A percentile compares a stretch with the other conserved stretches of the same genome.
phyloP scores from a whole-genome alignment of 2,329 filamentous ascomycete species.

The Xylaria sp. region DNA sequence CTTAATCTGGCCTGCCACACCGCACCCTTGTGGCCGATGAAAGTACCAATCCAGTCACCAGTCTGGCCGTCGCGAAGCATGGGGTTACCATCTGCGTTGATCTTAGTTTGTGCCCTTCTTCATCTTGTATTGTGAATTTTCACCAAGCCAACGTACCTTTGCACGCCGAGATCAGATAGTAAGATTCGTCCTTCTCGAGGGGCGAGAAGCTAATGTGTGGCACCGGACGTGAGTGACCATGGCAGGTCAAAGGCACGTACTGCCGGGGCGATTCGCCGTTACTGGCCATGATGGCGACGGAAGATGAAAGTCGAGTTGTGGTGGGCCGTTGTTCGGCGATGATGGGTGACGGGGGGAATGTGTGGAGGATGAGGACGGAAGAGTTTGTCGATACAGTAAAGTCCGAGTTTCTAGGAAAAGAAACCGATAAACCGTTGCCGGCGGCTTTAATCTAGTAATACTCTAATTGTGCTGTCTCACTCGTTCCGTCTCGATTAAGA shows the following conservation, averaged over 20 bases:
- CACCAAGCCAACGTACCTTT: constrained; percentile 55
- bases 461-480: constrained; percentile 10
- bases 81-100: constrained; percentile 76
- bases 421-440: constrained; percentile 14
- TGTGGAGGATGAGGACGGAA: not conserved
- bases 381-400: constrained; percentile 1
- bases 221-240: constrained; percentile 88
- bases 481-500: constrained; percentile 6
- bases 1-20: constrained; percentile 95
- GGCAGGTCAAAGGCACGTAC: constrained; percentile 86
- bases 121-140: not conserved
- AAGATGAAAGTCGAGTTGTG: not conserved
- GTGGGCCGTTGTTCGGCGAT: not conserved
- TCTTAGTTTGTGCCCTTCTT: not conserved
- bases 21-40: constrained; percentile 95
- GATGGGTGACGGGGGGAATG: not conserved
- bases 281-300: constrained; percentile 19
- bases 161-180: constrained; percentile 90
- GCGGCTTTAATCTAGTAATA: constrained; percentile 19
- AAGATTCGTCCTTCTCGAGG: constrained; percentile 73
- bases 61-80: constrained; percentile 97
- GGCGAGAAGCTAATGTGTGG: constrained; percentile 88
- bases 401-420: not conserved
- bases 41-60: constrained; percentile 96
- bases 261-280: constrained; percentile 35